Evolutionary conservation across 192 early-diverging fungal species (phyloP).

Genomic region (Linnemannia exigua): DNA sequence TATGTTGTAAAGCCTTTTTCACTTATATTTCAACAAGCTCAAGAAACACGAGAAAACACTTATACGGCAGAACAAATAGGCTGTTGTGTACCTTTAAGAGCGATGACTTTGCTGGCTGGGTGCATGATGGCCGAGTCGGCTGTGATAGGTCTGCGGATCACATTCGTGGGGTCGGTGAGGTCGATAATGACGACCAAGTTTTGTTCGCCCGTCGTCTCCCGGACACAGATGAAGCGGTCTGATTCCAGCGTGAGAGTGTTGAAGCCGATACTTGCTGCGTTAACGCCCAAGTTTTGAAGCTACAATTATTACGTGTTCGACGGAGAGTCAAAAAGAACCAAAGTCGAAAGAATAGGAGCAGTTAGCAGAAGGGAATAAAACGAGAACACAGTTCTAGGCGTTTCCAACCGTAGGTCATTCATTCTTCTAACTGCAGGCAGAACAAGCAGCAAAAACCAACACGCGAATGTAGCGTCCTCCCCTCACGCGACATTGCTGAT

Average conservation of each 20-base stretch:
- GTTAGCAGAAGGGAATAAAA: background rate
- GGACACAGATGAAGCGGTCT: constrained; percentile 97
- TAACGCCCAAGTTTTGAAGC: constrained; percentile 93
- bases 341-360: constrained; percentile 9
- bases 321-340: background rate
- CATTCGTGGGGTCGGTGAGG: constrained; percentile 85
- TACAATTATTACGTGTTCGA: constrained; percentile 50
- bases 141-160: constrained; percentile 92
- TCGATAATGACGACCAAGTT: constrained; percentile 97
- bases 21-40: background rate
- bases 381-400: background rate
- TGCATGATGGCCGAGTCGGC: constrained; percentile 99
- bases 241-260: constrained; percentile 98
- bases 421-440: background rate
- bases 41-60: background rate
- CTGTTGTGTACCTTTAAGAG: constrained; percentile 87
- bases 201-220: constrained; percentile 77
- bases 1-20: background rate
- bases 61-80: background rate
- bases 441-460: background rate
- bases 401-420: background rate
- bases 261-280: constrained; percentile 94
- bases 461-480: no score
- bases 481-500: background rate
- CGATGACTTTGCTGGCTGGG: constrained; percentile 93